Evolutionary conservation across 306 rosid genomes (phyloP).

Genomic region (Trichosanthes cucumerina): DNA sequence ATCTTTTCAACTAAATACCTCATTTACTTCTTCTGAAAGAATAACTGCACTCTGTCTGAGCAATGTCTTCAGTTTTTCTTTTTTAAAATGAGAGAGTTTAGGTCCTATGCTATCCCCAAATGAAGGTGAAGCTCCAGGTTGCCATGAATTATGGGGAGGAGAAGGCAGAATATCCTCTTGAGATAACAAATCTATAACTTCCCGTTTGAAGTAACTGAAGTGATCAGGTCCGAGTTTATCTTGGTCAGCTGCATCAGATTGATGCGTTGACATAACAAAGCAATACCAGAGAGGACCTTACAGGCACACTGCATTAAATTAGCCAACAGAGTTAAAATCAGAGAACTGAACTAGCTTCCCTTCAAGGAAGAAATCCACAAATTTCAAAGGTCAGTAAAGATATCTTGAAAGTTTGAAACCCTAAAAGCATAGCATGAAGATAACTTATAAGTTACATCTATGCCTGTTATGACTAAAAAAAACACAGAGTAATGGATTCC

Average conservation of each 20-base stretch:
- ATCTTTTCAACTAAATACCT: slow-evolving; percentile 38
- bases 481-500: not conserved
- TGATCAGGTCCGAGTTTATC: slow-evolving; percentile 58
- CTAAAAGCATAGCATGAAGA: too few relatives aligned
- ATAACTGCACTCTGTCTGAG: slow-evolving; percentile 52
- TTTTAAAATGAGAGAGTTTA: slow-evolving; percentile 42
- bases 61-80: slow-evolving; percentile 49
- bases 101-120: slow-evolving; percentile 32
- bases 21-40: slow-evolving; percentile 74
- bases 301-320: slow-evolving; percentile 16
- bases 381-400: not conserved
- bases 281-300: slow-evolving; percentile 27
- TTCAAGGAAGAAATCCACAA: not conserved
- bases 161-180: slow-evolving; percentile 30
- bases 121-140: slow-evolving; percentile 23
- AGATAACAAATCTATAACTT: slow-evolving; percentile 47
- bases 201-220: slow-evolving; percentile 56
- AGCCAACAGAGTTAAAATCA: not conserved
- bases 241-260: slow-evolving; percentile 20
- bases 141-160: slow-evolving; percentile 17
- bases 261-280: slow-evolving; percentile 52
- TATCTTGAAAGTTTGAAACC: not conserved
- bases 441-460: not conserved
- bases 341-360: not conserved
- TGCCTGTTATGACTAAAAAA: not conserved